These are phyloP conservation scores for Triadica sebifera DNA, from an alignment of 345 rosid species.

Conservation along the genomic window DNA sequence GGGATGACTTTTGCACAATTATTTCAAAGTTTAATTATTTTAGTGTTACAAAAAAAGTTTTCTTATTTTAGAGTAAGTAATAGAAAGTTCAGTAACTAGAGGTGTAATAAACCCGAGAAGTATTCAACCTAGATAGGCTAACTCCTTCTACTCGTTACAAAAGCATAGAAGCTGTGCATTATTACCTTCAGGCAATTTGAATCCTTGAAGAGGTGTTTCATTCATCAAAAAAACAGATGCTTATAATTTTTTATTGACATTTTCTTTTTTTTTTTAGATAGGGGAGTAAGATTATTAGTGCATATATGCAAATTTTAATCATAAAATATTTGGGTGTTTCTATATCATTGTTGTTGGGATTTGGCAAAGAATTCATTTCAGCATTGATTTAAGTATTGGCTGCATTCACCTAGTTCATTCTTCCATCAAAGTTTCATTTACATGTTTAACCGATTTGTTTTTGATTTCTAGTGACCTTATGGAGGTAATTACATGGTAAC, in stretches of 20 bases:
- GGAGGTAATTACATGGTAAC: neutral
- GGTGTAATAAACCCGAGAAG: too few species aligned
- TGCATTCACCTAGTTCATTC: neutral
- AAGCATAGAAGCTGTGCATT: too few species aligned
- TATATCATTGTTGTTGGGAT: neutral
- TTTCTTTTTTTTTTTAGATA: neutral
- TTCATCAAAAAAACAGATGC: neutral
- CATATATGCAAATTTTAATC: neutral
- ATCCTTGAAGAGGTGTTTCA: neutral
- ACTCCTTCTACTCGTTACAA: too few species aligned
- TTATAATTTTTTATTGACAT: neutral
- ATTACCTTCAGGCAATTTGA: constrained; percentile 68
- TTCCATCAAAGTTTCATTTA: neutral
- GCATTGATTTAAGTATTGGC: neutral
- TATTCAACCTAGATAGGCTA: too few species aligned
- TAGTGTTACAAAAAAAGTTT: too few species aligned
- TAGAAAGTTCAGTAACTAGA: too few species aligned
- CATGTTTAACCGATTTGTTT: neutral
- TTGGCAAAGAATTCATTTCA: neutral
- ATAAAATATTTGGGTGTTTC: neutral
- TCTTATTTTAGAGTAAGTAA: too few species aligned
- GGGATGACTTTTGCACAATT: too few species aligned
- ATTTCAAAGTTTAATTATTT: too few species aligned
- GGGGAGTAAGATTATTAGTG: neutral
- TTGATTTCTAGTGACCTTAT: neutral